These are phyloP conservation scores for Penicillium herquei DNA, from an alignment of 495 filamentous ascomycete species.

Conservation along the genomic window DNA sequence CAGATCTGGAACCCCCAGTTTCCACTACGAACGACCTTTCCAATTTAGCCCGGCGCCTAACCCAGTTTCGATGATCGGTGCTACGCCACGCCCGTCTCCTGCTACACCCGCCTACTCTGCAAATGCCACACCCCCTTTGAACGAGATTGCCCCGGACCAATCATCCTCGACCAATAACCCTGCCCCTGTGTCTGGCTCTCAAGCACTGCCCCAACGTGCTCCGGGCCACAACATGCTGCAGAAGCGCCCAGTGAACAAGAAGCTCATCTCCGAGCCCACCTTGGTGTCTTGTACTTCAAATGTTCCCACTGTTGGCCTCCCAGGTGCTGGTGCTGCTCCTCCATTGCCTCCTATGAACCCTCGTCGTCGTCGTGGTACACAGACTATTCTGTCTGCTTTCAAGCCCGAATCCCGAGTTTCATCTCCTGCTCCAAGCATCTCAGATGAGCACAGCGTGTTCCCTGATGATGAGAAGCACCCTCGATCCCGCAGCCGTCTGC, in stretches of 20 bases:
- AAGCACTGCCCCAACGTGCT: constrained; percentile 27
- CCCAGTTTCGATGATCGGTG: constrained; percentile 41
- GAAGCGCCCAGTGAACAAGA: constrained; percentile 70
- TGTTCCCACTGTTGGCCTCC: constrained; percentile 63
- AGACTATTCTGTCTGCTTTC: constrained; percentile 52
- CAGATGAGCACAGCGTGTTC: constrained; percentile 49
- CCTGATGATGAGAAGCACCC: constrained; percentile 52
- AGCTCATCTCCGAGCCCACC: constrained; percentile 78
- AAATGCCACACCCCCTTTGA: constrained; percentile 55
- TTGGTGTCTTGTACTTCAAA: constrained; percentile 77
- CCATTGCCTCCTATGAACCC: constrained; percentile 72
- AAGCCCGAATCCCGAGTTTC: constrained; percentile 33
- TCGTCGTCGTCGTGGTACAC: constrained; percentile 58
- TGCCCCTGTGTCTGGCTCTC: constrained; percentile 16
- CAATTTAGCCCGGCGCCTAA: constrained; percentile 31
- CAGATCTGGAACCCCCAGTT: constrained; percentile 38
- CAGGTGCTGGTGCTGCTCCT: constrained; percentile 51
- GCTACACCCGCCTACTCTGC: constrained; percentile 50
- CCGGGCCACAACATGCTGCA: constrained; percentile 31
- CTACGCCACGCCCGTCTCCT: constrained; percentile 53
- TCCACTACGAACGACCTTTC: constrained; percentile 43
- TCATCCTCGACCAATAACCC: constrained; percentile 11
- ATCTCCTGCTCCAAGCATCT: constrained; percentile 26
- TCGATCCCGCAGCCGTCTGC: constrained; percentile 46
- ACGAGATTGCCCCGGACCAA: constrained; percentile 36